A percentile compares a stretch with the other conserved stretches of the same genome.
phyloP scores from a whole-genome alignment of 306 rosid genomes.

The Arachis stenosperma region DNA sequence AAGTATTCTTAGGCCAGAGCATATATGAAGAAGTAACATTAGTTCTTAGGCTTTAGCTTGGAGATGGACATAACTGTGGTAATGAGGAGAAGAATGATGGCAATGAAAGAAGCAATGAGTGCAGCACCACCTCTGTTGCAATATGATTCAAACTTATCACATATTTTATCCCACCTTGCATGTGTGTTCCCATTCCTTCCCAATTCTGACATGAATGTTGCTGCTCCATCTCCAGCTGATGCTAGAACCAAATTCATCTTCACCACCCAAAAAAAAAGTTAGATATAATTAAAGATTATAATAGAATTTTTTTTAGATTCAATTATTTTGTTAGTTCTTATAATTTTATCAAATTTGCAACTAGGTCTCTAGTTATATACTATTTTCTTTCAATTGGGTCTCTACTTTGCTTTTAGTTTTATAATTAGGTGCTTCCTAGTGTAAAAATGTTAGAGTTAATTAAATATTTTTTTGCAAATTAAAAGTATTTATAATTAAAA shows the following conservation, averaged over 20 bases:
- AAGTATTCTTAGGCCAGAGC: not conserved
- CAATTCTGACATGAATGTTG: conserved; percentile 76
- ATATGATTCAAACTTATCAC: conserved; percentile 65
- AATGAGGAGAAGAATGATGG: conserved; percentile 59
- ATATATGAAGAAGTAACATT: no score
- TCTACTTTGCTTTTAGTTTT: no score
- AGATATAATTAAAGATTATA: not conserved
- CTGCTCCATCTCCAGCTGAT: conserved; percentile 75
- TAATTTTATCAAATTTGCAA: no score
- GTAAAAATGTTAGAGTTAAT: no score
- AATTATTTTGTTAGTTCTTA: no score
- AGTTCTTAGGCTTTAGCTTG: conserved; percentile 41
- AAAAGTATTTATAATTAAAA: no score
- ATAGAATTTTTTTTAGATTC: not conserved
- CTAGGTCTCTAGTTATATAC: no score
- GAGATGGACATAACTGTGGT: conserved; percentile 59
- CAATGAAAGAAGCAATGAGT: conserved; percentile 65
- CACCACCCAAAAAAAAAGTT: not conserved
- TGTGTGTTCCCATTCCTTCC: conserved; percentile 85
- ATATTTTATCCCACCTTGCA: conserved; percentile 85
- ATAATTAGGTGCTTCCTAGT: no score
- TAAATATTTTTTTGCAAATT: no score
- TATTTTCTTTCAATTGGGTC: no score
- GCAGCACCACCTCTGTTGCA: conserved; percentile 67
- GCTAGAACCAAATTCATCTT: conserved; percentile 60